Evolutionary conservation across 768 basidiomycete species (phyloP).

Genomic region (Amanita pallidorosea): DNA sequence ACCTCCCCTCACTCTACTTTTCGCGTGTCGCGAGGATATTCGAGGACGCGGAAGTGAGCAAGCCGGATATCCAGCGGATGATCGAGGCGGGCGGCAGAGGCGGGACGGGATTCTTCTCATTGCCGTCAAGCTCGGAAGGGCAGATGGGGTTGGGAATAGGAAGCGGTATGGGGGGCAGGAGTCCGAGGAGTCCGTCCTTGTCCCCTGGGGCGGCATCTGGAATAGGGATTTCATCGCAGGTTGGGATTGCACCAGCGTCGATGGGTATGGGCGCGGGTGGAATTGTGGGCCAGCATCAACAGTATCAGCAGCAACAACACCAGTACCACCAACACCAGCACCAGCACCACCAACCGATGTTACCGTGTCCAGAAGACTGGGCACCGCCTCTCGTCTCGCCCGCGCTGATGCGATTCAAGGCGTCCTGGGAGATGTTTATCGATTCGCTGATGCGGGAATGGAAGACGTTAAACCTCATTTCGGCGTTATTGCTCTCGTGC

Average conservation of each 20-base stretch:
- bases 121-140: not conserved
- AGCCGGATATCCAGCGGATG: conserved; percentile 44
- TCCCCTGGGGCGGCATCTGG: not conserved
- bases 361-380: conserved; percentile 48
- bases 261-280: not conserved
- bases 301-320: not conserved
- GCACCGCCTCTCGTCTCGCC: conserved; percentile 45
- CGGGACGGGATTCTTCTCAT: not conserved
- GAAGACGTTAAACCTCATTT: conserved; percentile 4
- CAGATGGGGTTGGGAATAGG: not conserved
- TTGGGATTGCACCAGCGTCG: conserved; percentile 2
- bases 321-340: not conserved
- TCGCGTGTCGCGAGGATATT: conserved; percentile 68
- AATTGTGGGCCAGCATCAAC: no score
- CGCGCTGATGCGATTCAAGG: conserved; percentile 17
- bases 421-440: conserved; percentile 3
- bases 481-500: not conserved
- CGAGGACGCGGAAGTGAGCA: conserved; percentile 68
- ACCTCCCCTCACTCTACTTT: conserved; percentile 74
- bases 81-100: conserved; percentile 24
- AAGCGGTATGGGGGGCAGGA: not conserved
- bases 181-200: not conserved
- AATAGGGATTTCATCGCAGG: not conserved
- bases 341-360: conserved; percentile 8
- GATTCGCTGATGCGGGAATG: conserved; percentile 1